phyloP scores from a whole-genome alignment of 768 basidiomycete genomes.

The Lanmaoa rubissima region DNA sequence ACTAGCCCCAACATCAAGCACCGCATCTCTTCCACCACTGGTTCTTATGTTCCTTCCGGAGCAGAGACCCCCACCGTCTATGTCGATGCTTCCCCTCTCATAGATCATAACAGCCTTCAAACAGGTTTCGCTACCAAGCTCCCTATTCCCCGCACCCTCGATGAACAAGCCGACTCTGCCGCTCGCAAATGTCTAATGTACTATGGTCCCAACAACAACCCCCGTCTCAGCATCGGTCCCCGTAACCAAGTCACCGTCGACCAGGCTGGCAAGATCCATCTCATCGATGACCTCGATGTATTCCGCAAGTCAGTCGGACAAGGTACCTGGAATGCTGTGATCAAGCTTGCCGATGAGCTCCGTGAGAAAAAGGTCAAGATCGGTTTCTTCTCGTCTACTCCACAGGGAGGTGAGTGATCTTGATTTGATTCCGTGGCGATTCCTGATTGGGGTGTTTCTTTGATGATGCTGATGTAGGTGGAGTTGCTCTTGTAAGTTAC shows the following conservation, averaged over 20 bases:
- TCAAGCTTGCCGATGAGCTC: constrained; percentile 79
- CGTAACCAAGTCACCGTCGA: constrained; percentile 90
- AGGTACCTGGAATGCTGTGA: constrained; percentile 80
- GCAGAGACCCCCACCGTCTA: constrained; percentile 73
- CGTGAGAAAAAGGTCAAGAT: constrained; percentile 86
- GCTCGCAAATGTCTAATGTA: constrained; percentile 84
- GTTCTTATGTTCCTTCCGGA: constrained; percentile 76
- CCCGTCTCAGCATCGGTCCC: constrained; percentile 75
- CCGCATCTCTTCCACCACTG: constrained; percentile 76
- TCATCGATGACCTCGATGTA: constrained; percentile 79
- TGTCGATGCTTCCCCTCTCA: constrained; percentile 55
- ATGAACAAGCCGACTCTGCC: constrained; percentile 85
- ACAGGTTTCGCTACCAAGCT: constrained; percentile 53
- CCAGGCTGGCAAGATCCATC: constrained; percentile 80
- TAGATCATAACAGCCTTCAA: constrained; percentile 38
- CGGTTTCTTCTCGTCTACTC: constrained; percentile 93
- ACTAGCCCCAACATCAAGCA: constrained; percentile 82
- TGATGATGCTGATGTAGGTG: constrained; percentile 51
- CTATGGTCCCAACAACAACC: constrained; percentile 80
- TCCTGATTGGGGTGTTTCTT: constrained; percentile 22
- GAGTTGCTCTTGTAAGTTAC: constrained; percentile 81
- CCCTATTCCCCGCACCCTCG: constrained; percentile 73
- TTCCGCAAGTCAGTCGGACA: constrained; percentile 70
- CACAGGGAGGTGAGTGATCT: constrained; percentile 73
- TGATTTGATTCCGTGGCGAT: constrained; percentile 2